A percentile compares a stretch with the other conserved stretches of the same genome.
These are phyloP conservation scores for Penicillium italicum DNA, from an alignment of 2,329 filamentous ascomycete species.

Conservation along the genomic window DNA sequence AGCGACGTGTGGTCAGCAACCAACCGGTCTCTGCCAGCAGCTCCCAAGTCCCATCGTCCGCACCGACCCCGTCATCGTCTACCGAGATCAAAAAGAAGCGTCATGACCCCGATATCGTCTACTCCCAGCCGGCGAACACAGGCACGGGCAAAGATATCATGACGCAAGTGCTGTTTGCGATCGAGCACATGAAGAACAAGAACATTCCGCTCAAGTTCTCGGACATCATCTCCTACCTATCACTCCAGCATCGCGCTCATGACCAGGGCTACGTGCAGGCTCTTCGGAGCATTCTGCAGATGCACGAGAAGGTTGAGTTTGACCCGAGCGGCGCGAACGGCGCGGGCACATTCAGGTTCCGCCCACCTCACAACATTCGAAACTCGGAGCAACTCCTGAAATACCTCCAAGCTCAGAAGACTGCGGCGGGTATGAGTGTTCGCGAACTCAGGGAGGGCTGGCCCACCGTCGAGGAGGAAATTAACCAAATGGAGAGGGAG, in stretches of 20 bases:
- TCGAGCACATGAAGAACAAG: conserved; percentile 74
- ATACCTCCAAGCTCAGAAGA: conserved; percentile 76
- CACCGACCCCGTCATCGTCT: conserved; percentile 31
- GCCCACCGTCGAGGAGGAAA: conserved; percentile 75
- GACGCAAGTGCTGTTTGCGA: conserved; percentile 82
- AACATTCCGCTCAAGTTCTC: conserved; percentile 65
- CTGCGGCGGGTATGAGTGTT: conserved; percentile 75
- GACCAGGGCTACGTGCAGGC: conserved; percentile 56
- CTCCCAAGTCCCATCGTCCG: conserved; percentile 47
- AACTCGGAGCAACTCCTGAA: conserved; percentile 72
- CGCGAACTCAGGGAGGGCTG: conserved; percentile 96
- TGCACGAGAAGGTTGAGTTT: conserved; percentile 60
- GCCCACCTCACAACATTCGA: conserved; percentile 78
- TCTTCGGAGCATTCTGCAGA: conserved; percentile 65
- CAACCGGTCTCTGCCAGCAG: conserved; percentile 55
- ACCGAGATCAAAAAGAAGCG: conserved; percentile 57
- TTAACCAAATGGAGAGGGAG: conserved; percentile 72
- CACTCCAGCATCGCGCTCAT: conserved; percentile 61
- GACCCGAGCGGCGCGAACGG: conserved; percentile 60
- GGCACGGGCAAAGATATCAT: conserved; percentile 76
- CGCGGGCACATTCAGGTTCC: conserved; percentile 75
- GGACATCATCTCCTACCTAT: conserved; percentile 77
- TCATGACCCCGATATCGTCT: conserved; percentile 55
- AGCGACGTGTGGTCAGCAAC: conserved; percentile 51
- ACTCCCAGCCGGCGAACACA: conserved; percentile 72